Evolutionary conservation across 2,329 filamentous ascomycete species (phyloP), one percentile per base, ranked within the genome.

Genomic region (Verticillium alfalfae): DNA sequence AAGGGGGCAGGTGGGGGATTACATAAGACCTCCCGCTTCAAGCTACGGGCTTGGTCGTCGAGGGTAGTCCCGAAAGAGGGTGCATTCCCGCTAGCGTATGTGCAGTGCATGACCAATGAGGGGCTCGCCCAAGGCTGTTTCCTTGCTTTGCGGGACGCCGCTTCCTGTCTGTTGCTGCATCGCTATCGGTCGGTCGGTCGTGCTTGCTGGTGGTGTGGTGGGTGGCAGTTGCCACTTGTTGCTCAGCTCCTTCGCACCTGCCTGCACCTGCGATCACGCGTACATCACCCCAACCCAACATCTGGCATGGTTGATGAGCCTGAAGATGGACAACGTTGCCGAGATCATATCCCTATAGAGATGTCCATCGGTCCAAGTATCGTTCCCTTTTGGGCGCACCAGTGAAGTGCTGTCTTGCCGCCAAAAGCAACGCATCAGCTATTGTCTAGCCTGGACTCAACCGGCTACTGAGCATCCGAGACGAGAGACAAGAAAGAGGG

Each of bases 401-500:
- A 49, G 45, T 49, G 45, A n/a, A 49, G n/a, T 10, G n/a, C n/a
- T 49, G 45, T 49, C 45, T 49, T 18, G 45, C 45, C 22, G 18
- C 45, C 45, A 49, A 49, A 49, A 49, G 45, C 45, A 49, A 49
- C 45, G 22, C 18, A 49, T 49, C 45, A 49, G 39, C 45, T 49
- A 18, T 13, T 49, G 45, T 49, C 45, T 49, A 18, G 45, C 45
- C 18, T 49, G n/a, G 45, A 18, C 45, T 49, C 45, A 26, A 49
- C 45, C 45, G 45, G 45, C 45, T 49, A 9, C 18, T 49, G 45
- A 18, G 18, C 45, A 49, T 18, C 45, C 45, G 45, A 49, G 45
- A 49, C 45, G 45, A 49, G 22, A 61, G 61, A 63, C 61, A 64
- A 64, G 63, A 59, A 49, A 26, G 26, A 26, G 26, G 26, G 59